Evolutionary conservation across 257 asterid genomes (phyloP), one percentile per base, ranked within the genome.

Genomic region (Rauvolfia tetraphylla): DNA sequence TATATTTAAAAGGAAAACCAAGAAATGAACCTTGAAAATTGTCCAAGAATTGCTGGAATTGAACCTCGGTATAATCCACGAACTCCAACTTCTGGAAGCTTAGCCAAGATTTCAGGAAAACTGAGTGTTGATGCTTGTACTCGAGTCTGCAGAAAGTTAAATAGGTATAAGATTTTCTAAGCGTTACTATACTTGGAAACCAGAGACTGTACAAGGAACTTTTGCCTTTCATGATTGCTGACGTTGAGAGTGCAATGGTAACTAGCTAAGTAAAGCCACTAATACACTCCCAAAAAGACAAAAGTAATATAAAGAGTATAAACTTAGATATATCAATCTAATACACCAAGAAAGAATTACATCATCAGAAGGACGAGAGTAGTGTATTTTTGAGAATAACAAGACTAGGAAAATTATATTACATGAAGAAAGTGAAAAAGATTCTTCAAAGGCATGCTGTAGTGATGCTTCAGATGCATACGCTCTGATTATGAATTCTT

Each of bases 51-150:
- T 48, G 99, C 98, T 41, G 99, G 99, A 86, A 93, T 82, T 18
- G 99, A 95, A 17, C 99, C 99, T 75, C 95, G 86, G 83, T 95
- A 95, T 48, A 95, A 81, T 80, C 97, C 98, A 18, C 85, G 91
- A 57, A 83, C 85, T 78, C 99, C 99, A 79, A 91, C 77, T 83
- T 93, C 91, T 44, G 97, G 97, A 84, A 95, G 91, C 88, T 87
- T 93, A 44, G 99, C 75, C 77, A 95, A 71, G 83, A 95, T 88
- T 83, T 91, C 96, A 25, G 97, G 90, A 79, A 95, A 90, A 63
- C 88, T 81, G 82, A 95, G 97, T 48, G 97, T 90, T 79, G 99
- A 93, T 79, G 99, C 98, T 91, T 95, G 99, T 49, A 95, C 93
- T 75, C 88, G 87, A 75, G 99, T 95, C 99, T 95, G 93, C 81